phyloP scores from a whole-genome alignment of 2,329 filamentous ascomycete species.

The Venturia oleaginea region DNA sequence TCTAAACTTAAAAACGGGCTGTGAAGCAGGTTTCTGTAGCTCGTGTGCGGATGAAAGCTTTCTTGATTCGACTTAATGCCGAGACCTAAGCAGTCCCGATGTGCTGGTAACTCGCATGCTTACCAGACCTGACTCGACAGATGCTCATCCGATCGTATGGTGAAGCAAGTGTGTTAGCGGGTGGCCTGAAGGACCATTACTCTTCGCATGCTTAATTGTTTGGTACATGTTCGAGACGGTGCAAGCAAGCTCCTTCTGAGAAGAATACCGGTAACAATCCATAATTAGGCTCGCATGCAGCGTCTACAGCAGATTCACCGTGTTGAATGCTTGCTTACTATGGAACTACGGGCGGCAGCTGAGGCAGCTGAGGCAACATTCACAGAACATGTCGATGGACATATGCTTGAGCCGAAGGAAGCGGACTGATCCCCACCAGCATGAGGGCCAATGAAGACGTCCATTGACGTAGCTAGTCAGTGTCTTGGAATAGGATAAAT shows the following conservation, averaged over 20 bases:
- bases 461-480: background rate
- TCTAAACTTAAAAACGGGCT: background rate
- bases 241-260: background rate
- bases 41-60: background rate
- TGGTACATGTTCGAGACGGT: background rate
- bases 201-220: background rate
- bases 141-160: background rate
- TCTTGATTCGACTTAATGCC: background rate
- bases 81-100: background rate
- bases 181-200: background rate
- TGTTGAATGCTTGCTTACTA: too few species aligned
- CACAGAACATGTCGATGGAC: background rate
- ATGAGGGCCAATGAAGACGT: background rate
- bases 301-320: background rate
- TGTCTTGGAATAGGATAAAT: background rate
- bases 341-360: too few species aligned
- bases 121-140: background rate
- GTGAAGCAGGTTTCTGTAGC: background rate
- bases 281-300: background rate
- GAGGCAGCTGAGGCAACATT: background rate
- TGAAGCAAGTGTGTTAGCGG: background rate
- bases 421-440: constrained; percentile 1
- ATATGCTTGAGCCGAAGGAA: background rate
- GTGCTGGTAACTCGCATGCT: background rate
- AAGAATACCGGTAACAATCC: too few species aligned